phyloP scores from a whole-genome alignment of 352 stramenopile genomes.

The Phytophthora boehmeriae region DNA sequence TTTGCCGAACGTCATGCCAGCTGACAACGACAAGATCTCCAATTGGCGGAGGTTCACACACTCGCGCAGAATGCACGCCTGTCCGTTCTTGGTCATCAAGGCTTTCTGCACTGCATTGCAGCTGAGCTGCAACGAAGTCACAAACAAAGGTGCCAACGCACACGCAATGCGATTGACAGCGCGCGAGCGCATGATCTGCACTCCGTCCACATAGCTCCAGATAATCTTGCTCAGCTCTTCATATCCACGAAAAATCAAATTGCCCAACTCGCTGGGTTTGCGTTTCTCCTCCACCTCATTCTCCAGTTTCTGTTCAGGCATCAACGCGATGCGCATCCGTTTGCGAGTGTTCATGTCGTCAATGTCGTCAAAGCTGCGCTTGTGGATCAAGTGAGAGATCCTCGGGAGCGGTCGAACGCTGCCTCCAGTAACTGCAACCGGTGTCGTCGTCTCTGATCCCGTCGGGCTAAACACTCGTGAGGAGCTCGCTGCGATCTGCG shows the following conservation, averaged over 20 bases:
- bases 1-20: conserved; percentile 84
- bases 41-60: conserved; percentile 73
- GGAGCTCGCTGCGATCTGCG: conserved; percentile 3
- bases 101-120: conserved; percentile 77
- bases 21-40: conserved; percentile 81
- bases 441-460: not conserved
- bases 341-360: conserved; percentile 13
- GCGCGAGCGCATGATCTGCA: conserved; percentile 78
- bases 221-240: conserved; percentile 76
- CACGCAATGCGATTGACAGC: conserved; percentile 53
- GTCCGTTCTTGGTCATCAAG: conserved; percentile 43
- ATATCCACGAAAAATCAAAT: conserved; percentile 64
- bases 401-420: conserved; percentile 28
- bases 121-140: conserved; percentile 78
- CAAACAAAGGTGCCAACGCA: conserved; percentile 57
- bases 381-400: conserved; percentile 48
- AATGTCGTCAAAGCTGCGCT: conserved; percentile 38
- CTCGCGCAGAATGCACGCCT: conserved; percentile 55
- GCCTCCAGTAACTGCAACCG: conserved; percentile 6
- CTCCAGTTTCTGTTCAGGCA: conserved; percentile 15
- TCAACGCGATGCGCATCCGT: conserved; percentile 29
- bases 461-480: conserved; percentile 12
- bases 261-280: conserved; percentile 40
- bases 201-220: conserved; percentile 80
- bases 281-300: conserved; percentile 28